Base-by-base conservation (phyloP, 768 basidiomycete species). In the Mycena polygramma region DNA sequence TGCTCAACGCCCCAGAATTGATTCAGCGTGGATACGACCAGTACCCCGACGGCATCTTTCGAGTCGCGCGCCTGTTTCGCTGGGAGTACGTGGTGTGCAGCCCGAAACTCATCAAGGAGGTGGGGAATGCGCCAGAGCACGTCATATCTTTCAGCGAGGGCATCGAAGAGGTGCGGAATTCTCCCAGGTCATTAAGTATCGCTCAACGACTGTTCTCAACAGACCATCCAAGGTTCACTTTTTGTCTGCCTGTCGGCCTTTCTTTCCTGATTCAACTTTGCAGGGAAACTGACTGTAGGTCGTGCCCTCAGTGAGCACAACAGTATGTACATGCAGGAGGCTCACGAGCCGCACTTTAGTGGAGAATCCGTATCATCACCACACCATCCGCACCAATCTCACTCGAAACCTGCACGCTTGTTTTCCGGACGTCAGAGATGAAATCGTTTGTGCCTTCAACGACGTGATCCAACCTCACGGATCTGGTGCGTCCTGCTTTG, bases 41-140 rank as follows among this genome's bases (percentile, higher is more conserved):
- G 14, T 57, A 73, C 15, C 68, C 68, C 7, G 43, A 73, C 0
- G 63, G 68, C 8, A 60, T 69, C 20, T 73, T 73, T 30, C 68
- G 64, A 17, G 35, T 69, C 0, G 63, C 68, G 9, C 60, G 60
- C 1, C n/a, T 65, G 1, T 69, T 41, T 7, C 61, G 41, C 35
- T 88, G 87, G 88, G 63, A 73, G 0, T 81, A 86, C 49, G 68
- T 89, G 19, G 72, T 85, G 7, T 73, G 75, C 19, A 76, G 74
- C 15, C 75, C 74, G 0, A 72, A 78, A 57, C 75, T 79, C 17
- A 72, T 86, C 39, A 80, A 86, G 20, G 86, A 88, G 51, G 13
- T 87, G 17, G 77, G 79, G n/a, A 82, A 75, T 53, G 81, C 82
- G 0, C 73, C 83, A 0, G 84, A 87, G 22, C 76, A 83, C 41